Evolutionary conservation across 2,329 filamentous ascomycete genomes (phyloP).

Genomic region (Tolypocladium cylindrosporum): DNA sequence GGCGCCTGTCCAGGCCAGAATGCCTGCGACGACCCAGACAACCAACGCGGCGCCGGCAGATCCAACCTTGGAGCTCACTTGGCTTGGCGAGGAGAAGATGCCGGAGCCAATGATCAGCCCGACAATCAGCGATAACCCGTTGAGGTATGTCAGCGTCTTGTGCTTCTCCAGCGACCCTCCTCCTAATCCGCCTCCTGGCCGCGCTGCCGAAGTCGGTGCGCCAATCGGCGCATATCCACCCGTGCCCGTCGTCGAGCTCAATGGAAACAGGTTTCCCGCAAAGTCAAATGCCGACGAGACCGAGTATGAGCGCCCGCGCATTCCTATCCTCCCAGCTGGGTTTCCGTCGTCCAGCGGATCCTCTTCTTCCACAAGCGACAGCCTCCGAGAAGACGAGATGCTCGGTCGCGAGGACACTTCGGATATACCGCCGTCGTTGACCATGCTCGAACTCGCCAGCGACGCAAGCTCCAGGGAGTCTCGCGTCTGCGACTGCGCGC

Average conservation of each 20-base stretch:
- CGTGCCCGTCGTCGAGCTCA: slow-evolving; percentile 67
- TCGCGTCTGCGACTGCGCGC: slow-evolving; percentile 44
- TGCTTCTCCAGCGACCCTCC: slow-evolving; percentile 84
- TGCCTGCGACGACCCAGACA: slow-evolving; percentile 85
- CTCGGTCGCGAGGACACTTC: slow-evolving; percentile 72
- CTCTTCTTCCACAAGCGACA: slow-evolving; percentile 73
- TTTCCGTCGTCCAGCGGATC: slow-evolving; percentile 60
- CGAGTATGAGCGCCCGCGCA: slow-evolving; percentile 60
- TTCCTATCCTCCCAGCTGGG: slow-evolving; percentile 30
- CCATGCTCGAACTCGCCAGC: slow-evolving; percentile 68
- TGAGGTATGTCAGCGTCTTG: slow-evolving; percentile 91
- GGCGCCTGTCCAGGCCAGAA: slow-evolving; percentile 92
- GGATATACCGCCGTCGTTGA: slow-evolving; percentile 43
- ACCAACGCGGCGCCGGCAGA: slow-evolving; percentile 83
- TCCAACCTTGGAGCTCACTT: slow-evolving; percentile 84
- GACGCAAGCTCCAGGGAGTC: slow-evolving; percentile 96
- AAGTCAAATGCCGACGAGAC: slow-evolving; percentile 94
- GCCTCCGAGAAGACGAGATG: slow-evolving; percentile 80
- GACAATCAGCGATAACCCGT: slow-evolving; percentile 82
- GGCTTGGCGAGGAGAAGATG: slow-evolving; percentile 89
- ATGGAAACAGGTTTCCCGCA: slow-evolving; percentile 80
- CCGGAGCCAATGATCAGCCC: slow-evolving; percentile 93
- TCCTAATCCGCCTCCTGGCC: slow-evolving; percentile 41
- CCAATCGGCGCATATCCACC: slow-evolving; percentile 79
- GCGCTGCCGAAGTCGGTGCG: slow-evolving; percentile 51